Conservation (phyloP, 164 flowering plant genomes). For the Akebia trifoliata region DNA sequence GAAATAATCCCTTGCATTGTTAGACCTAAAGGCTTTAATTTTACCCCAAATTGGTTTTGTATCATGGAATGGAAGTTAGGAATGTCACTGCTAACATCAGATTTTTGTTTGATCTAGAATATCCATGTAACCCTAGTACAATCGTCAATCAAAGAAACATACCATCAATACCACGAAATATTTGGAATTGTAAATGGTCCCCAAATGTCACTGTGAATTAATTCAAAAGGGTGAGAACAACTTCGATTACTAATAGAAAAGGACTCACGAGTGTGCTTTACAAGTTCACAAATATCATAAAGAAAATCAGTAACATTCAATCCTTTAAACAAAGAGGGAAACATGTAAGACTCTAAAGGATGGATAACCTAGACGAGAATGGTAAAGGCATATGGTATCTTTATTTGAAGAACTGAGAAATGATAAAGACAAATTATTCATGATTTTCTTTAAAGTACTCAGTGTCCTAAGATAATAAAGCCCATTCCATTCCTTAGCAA, state of each 20-base stretch:
- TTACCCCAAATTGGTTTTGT: conserved; percentile 13
- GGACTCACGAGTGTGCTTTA: background rate
- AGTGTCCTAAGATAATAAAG: background rate
- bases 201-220: no score
- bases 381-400: conserved; percentile 8
- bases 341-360: background rate
- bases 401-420: no score
- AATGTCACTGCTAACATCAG: conserved; percentile 5
- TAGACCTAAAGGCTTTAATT: background rate
- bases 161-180: no score
- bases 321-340: conserved; percentile 9
- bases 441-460: background rate
- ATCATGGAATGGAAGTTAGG: conserved; percentile 18
- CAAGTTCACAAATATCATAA: conserved; percentile 4
- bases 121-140: no score
- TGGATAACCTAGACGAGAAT: background rate
- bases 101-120: no score
- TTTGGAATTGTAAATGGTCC: no score
- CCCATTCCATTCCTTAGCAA: background rate
- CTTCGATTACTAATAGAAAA: conserved; percentile 5
- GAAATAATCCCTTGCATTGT: conserved; percentile 16
- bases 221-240: background rate
- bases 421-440: no score
- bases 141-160: no score
- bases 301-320: conserved; percentile 8